Evolutionary conservation across 169 alveolate genomes (phyloP).

Genomic region (Babesia bigemina): DNA sequence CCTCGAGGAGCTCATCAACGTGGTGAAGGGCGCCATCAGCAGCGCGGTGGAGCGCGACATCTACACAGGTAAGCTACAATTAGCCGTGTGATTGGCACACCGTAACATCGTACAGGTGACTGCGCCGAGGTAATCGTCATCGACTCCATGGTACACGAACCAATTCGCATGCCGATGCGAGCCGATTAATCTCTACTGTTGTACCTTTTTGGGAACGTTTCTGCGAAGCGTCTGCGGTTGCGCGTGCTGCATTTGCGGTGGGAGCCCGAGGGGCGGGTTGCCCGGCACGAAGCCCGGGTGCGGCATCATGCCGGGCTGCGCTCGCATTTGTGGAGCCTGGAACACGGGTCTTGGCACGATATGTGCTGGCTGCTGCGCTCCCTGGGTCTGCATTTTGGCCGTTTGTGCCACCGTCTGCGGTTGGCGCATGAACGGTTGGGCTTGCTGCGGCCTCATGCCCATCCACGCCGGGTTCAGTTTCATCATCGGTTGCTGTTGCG

Average conservation of each 20-base stretch:
- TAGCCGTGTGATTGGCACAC: not conserved
- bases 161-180: slow-evolving; percentile 64
- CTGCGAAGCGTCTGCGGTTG: slow-evolving; percentile 12
- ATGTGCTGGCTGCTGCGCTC: not conserved
- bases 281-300: not conserved
- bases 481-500: not conserved
- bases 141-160: slow-evolving; percentile 63
- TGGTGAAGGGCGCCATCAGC: slow-evolving; percentile 89
- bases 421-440: not conserved
- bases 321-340: not conserved
- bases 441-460: not conserved
- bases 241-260: not conserved
- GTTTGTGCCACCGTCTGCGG: not conserved
- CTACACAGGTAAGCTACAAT: slow-evolving; percentile 83
- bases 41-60: slow-evolving; percentile 93
- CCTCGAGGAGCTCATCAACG: slow-evolving; percentile 79
- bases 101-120: slow-evolving; percentile 42
- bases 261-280: not conserved
- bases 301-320: not conserved
- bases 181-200: slow-evolving; percentile 27
- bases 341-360: not conserved
- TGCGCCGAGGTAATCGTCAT: slow-evolving; percentile 63
- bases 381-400: not conserved
- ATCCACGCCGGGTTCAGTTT: not conserved
- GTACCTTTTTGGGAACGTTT: slow-evolving; percentile 2